These are phyloP conservation scores for Salix purpurea DNA, from an alignment of 345 rosid genomes.

Conservation along the genomic window DNA sequence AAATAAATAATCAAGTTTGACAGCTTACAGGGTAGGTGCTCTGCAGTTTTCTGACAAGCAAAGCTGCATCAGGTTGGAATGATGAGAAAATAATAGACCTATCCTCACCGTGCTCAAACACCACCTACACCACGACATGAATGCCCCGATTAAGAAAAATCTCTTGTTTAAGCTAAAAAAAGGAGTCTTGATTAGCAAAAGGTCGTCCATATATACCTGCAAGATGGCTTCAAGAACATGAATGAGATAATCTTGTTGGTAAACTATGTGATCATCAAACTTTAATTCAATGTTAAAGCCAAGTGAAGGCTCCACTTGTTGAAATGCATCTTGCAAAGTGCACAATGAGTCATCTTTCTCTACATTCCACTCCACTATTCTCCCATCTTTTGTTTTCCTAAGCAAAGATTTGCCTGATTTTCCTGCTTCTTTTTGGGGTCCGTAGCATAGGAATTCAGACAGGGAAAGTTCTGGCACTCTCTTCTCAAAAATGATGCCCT, in stretches of 20 bases:
- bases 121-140: conserved; percentile 37
- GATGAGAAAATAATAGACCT: conserved; percentile 81
- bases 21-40: conserved; percentile 64
- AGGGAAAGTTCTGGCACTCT: conserved; percentile 65
- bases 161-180: neutral
- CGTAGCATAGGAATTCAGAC: conserved; percentile 70
- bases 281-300: conserved; percentile 93
- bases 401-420: conserved; percentile 49
- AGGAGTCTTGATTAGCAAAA: neutral
- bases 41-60: conserved; percentile 64
- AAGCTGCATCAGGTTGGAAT: conserved; percentile 91
- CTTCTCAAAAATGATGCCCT: conserved; percentile 74
- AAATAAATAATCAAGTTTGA: neutral
- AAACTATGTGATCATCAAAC: conserved; percentile 75
- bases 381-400: conserved; percentile 76
- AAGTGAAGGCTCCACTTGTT: conserved; percentile 56
- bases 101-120: conserved; percentile 46
- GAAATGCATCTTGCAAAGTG: conserved; percentile 74
- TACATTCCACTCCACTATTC: conserved; percentile 61
- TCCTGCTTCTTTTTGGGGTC: conserved; percentile 56
- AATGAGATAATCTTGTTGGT: conserved; percentile 52
- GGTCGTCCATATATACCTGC: conserved; percentile 29
- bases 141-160: neutral
- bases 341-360: conserved; percentile 67
- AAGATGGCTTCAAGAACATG: conserved; percentile 57